phyloP scores from a whole-genome alignment of 495 filamentous ascomycete species.

The Paragyromitra xinjiangensis region DNA sequence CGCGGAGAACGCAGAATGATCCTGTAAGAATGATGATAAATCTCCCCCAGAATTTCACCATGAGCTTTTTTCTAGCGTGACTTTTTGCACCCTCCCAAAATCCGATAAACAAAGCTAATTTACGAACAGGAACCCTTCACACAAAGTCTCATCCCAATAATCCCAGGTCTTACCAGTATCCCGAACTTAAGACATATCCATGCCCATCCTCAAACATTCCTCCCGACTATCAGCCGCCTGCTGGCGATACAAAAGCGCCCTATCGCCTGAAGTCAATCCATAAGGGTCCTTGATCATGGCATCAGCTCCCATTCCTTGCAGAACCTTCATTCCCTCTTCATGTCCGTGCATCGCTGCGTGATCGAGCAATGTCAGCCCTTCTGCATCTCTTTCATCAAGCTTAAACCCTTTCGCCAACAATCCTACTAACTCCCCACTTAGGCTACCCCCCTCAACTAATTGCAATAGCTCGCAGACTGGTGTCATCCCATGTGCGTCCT shows the following conservation, averaged over 20 bases:
- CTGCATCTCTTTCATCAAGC: background rate
- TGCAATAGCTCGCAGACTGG: conserved; percentile 12
- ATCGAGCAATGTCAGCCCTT: background rate
- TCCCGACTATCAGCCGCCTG: background rate
- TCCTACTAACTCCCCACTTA: background rate
- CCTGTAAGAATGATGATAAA: no score
- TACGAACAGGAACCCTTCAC: background rate
- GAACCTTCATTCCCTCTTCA: background rate
- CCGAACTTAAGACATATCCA: background rate
- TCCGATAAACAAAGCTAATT: no score
- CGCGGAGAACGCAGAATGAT: no score
- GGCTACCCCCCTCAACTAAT: background rate
- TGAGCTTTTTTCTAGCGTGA: no score
- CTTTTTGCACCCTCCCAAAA: no score
- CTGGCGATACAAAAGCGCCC: background rate
- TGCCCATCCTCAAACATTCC: background rate
- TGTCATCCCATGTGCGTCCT: conserved; percentile 15
- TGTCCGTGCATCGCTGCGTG: background rate
- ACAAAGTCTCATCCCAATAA: background rate
- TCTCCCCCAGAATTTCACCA: no score
- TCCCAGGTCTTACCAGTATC: background rate
- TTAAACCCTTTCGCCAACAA: background rate
- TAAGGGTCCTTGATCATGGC: background rate
- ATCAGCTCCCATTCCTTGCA: background rate
- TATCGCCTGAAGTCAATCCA: background rate